Evolutionary conservation across 331 rosid genomes (phyloP), one percentile per base, ranked within the genome.

Genomic region (Quercus phellos): DNA sequence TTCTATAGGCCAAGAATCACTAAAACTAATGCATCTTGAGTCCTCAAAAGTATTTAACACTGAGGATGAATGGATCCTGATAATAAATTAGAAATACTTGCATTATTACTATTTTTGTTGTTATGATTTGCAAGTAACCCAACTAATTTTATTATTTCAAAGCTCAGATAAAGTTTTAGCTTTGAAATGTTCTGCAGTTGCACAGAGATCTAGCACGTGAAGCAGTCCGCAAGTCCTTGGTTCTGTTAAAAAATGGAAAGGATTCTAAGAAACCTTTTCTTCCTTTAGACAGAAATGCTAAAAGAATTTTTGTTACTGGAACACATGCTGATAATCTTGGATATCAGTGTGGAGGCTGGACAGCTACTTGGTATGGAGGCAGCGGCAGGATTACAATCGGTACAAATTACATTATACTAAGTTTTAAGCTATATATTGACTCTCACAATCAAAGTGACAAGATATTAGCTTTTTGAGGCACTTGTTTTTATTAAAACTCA

Each of bases 321-420:
- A 88, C 89, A 10, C 97, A 92, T 35, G 93, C 92, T 0, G 93
- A 92, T 84, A 75, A 94, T 88, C 90, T 94, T 67, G 97, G 96
- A 60, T 92, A 55, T 82, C 98, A 90, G 67, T 90, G 98, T 66
- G 96, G 98, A 71, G 97, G 98, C 71, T 90, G 98, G 97, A 94
- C 97, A 3, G 78, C 60, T 54, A 81, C 90, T 18, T 88, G 92
- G 97, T 38, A 63, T 77, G 98, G 97, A 63, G 6, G 64, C 11
- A 80, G 88, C 19, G 97, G 98, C 69, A 82, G 85, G 79, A 88
- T 87, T 51, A 94, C 98, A 9, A 26, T 87, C 26, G 97, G 97
- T 92, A 90, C 51, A 81, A 60, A 70, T 51, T 34, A 51, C 56
- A 22, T 24, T 81, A 30, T 70, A 22, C 70, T 70, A 10, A n/a